Base-by-base conservation (phyloP, 2,329 filamentous ascomycete species). In the Colletotrichum tropicicola region DNA sequence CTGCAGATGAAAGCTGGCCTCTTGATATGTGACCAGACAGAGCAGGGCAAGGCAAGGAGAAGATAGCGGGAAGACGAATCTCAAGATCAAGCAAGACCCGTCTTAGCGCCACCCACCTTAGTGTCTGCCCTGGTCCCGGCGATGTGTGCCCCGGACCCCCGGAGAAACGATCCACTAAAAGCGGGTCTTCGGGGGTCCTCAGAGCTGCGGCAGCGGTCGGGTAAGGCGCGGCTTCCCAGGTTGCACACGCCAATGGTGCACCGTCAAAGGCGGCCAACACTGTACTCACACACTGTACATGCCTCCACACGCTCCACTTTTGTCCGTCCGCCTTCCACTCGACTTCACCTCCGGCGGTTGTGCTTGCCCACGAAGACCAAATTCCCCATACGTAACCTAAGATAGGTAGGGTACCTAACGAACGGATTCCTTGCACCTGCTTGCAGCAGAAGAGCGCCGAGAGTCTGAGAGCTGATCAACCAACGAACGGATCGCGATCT, bases 21-120 rank as follows among this genome's bases (percentile, higher is more conserved):
- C 35, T n/a, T 62, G 62, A 65, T 37, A 65, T 65, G 25, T 65
- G 57, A 65, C 49, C 28, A 65, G 39, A 39, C 9, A 23, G 27
- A 35, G 35, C 28, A 27, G 30, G 13, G 30, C 19, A 51, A 41
- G 21, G 57, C 17, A 61, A 49, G 44, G 49, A 65, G 57, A 23
- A 27, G 15, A 21, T 28, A 28, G 28, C 37, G 58, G 51, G 45
- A 45, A 55, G 51, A 44, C 41, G 49, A 28, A 30, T 61, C 21
- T 39, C 41, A 30, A 44, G 61, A 61, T 43, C 61, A 32, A 61
- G 28, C 41, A 23, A 61, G 56, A 49, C 57, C 61, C 54, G 13
- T 17, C 12, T 32, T 51, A 61, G 57, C 58, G 57, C 23, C 43
- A 49, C 32, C 43, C 23, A 59, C 32, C 39, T 45, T 51, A n/a